Conservation (phyloP, 306 rosid genomes). For the Potentilla sterilis region DNA sequence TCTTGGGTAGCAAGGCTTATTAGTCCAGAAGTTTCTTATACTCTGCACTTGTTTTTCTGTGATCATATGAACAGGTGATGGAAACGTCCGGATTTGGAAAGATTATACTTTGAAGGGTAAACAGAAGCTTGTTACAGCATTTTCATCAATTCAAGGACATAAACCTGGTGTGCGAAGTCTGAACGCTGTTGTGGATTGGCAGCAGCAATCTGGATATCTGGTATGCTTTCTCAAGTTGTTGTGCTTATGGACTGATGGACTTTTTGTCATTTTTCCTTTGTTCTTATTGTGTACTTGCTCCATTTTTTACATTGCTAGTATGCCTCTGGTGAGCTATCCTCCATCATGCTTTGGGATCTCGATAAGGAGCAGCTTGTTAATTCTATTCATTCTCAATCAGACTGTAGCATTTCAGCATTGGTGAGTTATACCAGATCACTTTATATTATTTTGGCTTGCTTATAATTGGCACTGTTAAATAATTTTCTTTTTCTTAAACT, state of each 20-base stretch:
- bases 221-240: slow-evolving; percentile 41
- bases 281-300: slow-evolving; percentile 12
- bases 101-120: slow-evolving; percentile 71
- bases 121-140: slow-evolving; percentile 95
- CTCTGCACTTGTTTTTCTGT: slow-evolving; percentile 11
- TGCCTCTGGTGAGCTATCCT: slow-evolving; percentile 81
- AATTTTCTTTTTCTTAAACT: neutral
- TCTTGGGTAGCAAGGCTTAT: slow-evolving; percentile 2
- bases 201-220: slow-evolving; percentile 94
- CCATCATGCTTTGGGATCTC: slow-evolving; percentile 87
- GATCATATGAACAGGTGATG: slow-evolving; percentile 58
- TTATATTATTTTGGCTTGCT: neutral
- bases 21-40: slow-evolving; percentile 15
- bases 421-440: slow-evolving; percentile 45
- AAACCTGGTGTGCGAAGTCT: slow-evolving; percentile 77
- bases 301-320: slow-evolving; percentile 51
- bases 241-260: neutral
- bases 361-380: slow-evolving; percentile 83
- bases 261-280: neutral
- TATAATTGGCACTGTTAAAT: neutral
- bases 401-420: slow-evolving; percentile 85
- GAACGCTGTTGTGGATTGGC: slow-evolving; percentile 99
- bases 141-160: slow-evolving; percentile 87
- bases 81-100: slow-evolving; percentile 91
- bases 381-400: slow-evolving; percentile 75